These are phyloP conservation scores for Trichoderma gamsii DNA, from an alignment of 495 filamentous ascomycete genomes.

Conservation along the genomic window DNA sequence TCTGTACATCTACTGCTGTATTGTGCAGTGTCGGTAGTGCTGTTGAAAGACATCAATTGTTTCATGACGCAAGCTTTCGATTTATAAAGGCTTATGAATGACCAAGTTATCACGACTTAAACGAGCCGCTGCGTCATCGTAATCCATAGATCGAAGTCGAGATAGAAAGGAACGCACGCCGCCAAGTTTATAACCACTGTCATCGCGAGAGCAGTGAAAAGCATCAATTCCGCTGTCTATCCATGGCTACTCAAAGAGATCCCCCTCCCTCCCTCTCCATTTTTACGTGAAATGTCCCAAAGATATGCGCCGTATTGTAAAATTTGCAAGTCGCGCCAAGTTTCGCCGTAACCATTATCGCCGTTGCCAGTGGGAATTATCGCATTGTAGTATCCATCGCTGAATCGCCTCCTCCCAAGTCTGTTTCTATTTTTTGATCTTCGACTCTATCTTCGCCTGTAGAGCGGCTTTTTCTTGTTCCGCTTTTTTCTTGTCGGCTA, in stretches of 20 bases:
- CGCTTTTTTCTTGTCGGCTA: background rate
- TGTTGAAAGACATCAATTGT: too few species aligned
- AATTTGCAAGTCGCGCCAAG: background rate
- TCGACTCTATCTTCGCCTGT: background rate
- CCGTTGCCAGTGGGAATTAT: background rate
- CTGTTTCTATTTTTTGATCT: background rate
- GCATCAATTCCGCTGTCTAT: background rate
- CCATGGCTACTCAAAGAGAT: background rate
- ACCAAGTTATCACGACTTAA: background rate
- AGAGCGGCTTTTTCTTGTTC: background rate
- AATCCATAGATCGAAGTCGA: background rate
- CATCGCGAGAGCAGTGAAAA: background rate
- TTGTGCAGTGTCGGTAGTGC: too few species aligned
- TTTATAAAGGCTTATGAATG: too few species aligned
- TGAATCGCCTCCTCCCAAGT: background rate
- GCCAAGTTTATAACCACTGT: background rate
- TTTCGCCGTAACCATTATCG: background rate
- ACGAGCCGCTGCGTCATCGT: background rate
- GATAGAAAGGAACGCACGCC: background rate
- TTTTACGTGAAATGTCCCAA: background rate
- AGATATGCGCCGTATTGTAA: slow-evolving; percentile 5
- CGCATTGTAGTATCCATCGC: background rate
- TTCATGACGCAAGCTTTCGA: background rate
- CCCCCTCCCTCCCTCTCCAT: background rate
- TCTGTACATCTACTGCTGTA: too few species aligned